Percentiles rank a stretch among this genome's conserved stretches.
These are phyloP conservation scores for Pseudocercospora fuligena DNA, from an alignment of 2,329 filamentous ascomycete genomes.

Conservation along the genomic window DNA sequence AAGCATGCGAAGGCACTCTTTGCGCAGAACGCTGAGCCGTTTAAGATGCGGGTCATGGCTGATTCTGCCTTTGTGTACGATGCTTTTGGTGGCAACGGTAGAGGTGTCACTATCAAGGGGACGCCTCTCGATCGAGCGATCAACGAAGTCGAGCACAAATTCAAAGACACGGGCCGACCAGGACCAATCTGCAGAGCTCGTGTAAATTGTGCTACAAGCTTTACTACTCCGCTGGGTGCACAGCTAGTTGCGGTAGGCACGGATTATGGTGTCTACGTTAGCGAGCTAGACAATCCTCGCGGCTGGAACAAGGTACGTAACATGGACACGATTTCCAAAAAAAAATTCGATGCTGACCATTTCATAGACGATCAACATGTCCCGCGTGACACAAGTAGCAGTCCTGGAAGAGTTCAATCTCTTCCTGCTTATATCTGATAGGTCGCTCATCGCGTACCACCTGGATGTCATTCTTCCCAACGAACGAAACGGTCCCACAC, in stretches of 20 bases:
- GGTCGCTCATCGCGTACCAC: constrained; percentile 89
- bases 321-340: not conserved
- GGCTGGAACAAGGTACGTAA: constrained; percentile 82
- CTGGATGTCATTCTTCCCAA: constrained; percentile 76
- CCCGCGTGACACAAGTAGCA: constrained; percentile 85
- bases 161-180: constrained; percentile 68
- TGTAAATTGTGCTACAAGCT: constrained; percentile 92
- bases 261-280: constrained; percentile 89
- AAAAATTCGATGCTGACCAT: constrained; percentile 37
- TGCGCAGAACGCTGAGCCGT: constrained; percentile 93
- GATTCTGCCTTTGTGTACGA: constrained; percentile 91
- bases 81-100: constrained; percentile 56
- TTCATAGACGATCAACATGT: constrained; percentile 73
- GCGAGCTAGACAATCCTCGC: constrained; percentile 84
- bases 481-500: constrained; percentile 48
- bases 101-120: constrained; percentile 79
- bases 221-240: constrained; percentile 74
- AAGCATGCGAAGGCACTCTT: constrained; percentile 86
- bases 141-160: constrained; percentile 79
- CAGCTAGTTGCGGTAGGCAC: constrained; percentile 93
- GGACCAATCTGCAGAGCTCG: constrained; percentile 79
- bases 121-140: constrained; percentile 93
- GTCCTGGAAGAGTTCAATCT: constrained; percentile 95
- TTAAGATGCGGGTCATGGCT: constrained; percentile 87
- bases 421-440: constrained; percentile 89